Evolutionary conservation across 2,329 filamentous ascomycete species (phyloP), one percentile per base, ranked within the genome.

Genomic region (Epichloe festucae): DNA sequence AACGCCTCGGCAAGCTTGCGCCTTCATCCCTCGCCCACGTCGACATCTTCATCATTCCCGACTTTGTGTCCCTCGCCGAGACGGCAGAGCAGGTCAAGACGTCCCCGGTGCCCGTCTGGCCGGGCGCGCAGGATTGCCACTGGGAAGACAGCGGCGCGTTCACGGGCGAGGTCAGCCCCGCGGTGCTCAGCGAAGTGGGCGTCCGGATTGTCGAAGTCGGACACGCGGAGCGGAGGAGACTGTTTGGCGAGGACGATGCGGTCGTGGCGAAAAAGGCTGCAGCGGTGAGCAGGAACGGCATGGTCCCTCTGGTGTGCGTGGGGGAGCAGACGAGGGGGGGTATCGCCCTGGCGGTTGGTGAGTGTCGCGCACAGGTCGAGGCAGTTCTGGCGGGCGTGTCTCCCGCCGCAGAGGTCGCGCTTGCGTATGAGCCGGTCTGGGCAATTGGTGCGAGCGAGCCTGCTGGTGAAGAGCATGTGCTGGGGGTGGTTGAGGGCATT

Each of bases 341-440:
- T 0, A 74, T 84, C 0, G 74, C 73, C 0, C 63, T 72, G 1
- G 86, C 87, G 0, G 75, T 87, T 2, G 66, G 72, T 14, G 84
- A 90, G 65, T 87, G 86, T 59, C 72, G 70, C 38, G 67, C 70
- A 4, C 86, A 91, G 66, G 73, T 94, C 52, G 72, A 74, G 40
- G 71, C 79, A 1, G 80, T 87, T 2, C 63, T 93, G 49, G 69
- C 70, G 1, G 76, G 73, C 0, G 70, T 91, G 7, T 75, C 81
- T 0, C 71, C 72, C 11, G 73, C 79, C 15, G 78, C 81, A 0
- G 83, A 89, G 46, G 76, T 93, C 5, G 78, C 91, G 6, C 75
- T 94, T 52, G 88, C 88, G 1, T 94, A 94, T 62, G 88, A 94
- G 70, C 88, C 88, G 7, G 87, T 93, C 1, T 94, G 88, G 88